Conservation (phyloP, 2,329 filamentous ascomycete genomes). For the Botrytis galanthina region DNA sequence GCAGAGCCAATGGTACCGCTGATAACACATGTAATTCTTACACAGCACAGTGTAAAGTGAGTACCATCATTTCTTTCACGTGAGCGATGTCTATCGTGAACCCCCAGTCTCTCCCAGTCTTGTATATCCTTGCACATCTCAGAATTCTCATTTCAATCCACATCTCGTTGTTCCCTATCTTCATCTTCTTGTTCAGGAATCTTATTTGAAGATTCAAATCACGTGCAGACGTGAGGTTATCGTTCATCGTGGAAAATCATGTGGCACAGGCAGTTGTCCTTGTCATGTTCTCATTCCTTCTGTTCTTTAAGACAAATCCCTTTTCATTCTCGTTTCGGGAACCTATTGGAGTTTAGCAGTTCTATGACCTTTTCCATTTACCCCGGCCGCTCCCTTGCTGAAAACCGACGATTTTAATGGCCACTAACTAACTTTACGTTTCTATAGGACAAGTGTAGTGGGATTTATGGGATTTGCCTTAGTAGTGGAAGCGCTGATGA, state of each 20-base stretch:
- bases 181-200: no score
- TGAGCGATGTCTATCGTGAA: neutral
- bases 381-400: neutral
- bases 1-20: conserved; percentile 14
- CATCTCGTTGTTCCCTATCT: no score
- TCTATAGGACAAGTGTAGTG: conserved; percentile 22
- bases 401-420: neutral
- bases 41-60: conserved; percentile 22
- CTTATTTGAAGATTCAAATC: neutral
- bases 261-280: no score
- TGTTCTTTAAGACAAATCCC: neutral
- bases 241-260: neutral
- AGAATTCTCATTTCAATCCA: neutral
- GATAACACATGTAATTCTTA: conserved; percentile 26
- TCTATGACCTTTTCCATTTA: neutral
- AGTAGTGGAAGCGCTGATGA: conserved; percentile 19
- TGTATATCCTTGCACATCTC: neutral
- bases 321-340: neutral
- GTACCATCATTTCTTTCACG: neutral
- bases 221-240: neutral
- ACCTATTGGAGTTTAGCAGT: neutral
- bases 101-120: no score
- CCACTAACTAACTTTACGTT: neutral
- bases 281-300: neutral
- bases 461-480: conserved; percentile 23